Conservation (phyloP, 805 yeast species). For the Starmerella bombi region DNA sequence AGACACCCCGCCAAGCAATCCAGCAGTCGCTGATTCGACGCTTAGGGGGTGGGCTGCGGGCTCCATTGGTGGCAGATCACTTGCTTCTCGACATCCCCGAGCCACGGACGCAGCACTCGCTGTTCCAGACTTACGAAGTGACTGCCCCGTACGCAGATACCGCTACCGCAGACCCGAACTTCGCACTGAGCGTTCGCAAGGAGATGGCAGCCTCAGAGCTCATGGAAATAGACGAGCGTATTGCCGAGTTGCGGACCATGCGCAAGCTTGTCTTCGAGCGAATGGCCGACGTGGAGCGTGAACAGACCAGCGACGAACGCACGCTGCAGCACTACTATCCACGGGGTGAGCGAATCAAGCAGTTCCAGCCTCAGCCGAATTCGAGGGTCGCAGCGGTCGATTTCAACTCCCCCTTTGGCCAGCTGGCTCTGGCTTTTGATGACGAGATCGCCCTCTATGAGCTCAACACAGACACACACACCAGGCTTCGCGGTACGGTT, state of each 20-base stretch:
- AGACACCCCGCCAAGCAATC: constrained; percentile 13
- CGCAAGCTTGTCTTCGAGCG: constrained; percentile 44
- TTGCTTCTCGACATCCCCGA: constrained; percentile 43
- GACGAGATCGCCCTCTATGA: constrained; percentile 38
- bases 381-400: constrained; percentile 35
- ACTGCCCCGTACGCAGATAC: constrained; percentile 32
- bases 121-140: constrained; percentile 58
- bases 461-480: constrained; percentile 6
- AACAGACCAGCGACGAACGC: constrained; percentile 38
- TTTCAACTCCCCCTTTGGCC: constrained; percentile 64
- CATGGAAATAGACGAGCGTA: constrained; percentile 45
- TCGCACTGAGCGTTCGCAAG: constrained; percentile 44
- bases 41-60: constrained; percentile 30
- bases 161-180: constrained; percentile 31
- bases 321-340: constrained; percentile 52
- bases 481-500: constrained; percentile 1
- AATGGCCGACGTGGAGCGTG: constrained; percentile 47
- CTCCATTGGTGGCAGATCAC: constrained; percentile 44
- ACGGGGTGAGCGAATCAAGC: constrained; percentile 42
- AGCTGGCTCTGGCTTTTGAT: constrained; percentile 64
- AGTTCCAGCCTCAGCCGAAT: constrained; percentile 23
- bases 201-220: constrained; percentile 53
- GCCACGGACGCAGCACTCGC: constrained; percentile 31
- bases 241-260: constrained; percentile 38
- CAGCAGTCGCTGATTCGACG: constrained; percentile 5